Conservation (phyloP, 78 protist species). For the Planoprotostelium fungivorum region DNA sequence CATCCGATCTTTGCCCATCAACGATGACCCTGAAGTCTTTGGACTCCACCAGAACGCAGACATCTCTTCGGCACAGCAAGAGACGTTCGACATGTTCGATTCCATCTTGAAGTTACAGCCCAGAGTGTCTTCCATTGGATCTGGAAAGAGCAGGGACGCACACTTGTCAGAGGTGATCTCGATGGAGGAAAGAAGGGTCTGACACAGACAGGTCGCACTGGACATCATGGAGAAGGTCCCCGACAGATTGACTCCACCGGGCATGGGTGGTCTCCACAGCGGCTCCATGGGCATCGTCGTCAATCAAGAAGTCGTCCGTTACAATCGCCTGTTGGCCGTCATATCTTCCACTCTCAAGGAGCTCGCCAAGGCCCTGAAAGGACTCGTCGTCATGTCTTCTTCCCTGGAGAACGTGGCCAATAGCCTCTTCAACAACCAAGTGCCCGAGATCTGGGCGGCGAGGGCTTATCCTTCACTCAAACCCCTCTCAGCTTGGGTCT, state of each 20-base stretch:
- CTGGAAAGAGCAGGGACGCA: not conserved
- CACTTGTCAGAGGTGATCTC: not conserved
- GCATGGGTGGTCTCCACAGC: not conserved
- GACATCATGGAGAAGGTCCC: not conserved
- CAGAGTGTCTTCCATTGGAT: not conserved
- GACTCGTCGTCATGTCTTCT: constrained; percentile 74
- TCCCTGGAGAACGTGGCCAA: constrained; percentile 55
- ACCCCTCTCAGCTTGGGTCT: constrained; percentile 75
- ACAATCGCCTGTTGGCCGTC: constrained; percentile 59
- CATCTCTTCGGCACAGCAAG: constrained; percentile 66
- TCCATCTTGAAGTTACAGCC: not conserved
- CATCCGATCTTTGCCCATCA: constrained; percentile 43
- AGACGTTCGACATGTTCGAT: constrained; percentile 38
- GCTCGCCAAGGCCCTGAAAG: constrained; percentile 71
- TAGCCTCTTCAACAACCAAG: constrained; percentile 50
- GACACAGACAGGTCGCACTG: not conserved
- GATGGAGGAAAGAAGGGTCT: not conserved
- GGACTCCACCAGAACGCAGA: constrained; percentile 90
- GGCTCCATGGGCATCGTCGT: constrained; percentile 63
- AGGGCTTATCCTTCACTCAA: constrained; percentile 78
- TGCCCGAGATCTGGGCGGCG: constrained; percentile 44
- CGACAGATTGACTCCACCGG: not conserved
- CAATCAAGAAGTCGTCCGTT: constrained; percentile 78
- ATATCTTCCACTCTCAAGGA: constrained; percentile 37
- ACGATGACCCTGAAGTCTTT: constrained; percentile 76